These are phyloP conservation scores for Euphorbia schlechtendalii DNA, from an alignment of 441 rosid species.

Conservation along the genomic window DNA sequence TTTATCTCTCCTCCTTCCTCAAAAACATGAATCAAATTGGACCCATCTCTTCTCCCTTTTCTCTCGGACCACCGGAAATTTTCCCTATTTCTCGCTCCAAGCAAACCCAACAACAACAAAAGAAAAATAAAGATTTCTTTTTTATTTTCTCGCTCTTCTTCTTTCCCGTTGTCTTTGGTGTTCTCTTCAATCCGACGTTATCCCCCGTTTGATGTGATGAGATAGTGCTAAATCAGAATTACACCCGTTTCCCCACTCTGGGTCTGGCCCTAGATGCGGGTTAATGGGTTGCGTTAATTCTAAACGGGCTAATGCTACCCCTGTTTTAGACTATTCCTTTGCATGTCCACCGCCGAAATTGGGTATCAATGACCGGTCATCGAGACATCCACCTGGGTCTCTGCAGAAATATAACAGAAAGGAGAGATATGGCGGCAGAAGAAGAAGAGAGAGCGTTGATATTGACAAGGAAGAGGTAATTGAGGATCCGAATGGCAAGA, in stretches of 20 bases:
- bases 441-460: conserved; percentile 10
- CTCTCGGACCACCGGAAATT: conserved; percentile 22
- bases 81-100: conserved; percentile 37
- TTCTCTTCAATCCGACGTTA: conserved; percentile 11
- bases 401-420: too few species aligned
- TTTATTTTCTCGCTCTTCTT: conserved; percentile 6
- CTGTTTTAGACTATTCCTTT: conserved; percentile 23
- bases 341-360: conserved; percentile 11
- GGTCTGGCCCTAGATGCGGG: conserved; percentile 35
- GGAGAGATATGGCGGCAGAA: conserved; percentile 19
- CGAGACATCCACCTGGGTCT: conserved; percentile 31
- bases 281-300: conserved; percentile 80
- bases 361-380: conserved; percentile 21
- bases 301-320: conserved; percentile 43
- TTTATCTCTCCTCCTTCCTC: not conserved
- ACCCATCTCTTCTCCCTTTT: conserved; percentile 36
- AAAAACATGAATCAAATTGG: conserved; percentile 25
- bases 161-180: conserved; percentile 5
- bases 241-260: conserved; percentile 45
- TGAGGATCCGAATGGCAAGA: conserved; percentile 18
- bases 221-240: conserved; percentile 25
- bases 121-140: not conserved
- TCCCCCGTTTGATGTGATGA: conserved; percentile 21
- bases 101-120: not conserved
- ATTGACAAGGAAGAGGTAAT: conserved; percentile 7